These are phyloP conservation scores for Thraustochytrium sp. DNA, from an alignment of 352 stramenopile species.

Conservation along the genomic window DNA sequence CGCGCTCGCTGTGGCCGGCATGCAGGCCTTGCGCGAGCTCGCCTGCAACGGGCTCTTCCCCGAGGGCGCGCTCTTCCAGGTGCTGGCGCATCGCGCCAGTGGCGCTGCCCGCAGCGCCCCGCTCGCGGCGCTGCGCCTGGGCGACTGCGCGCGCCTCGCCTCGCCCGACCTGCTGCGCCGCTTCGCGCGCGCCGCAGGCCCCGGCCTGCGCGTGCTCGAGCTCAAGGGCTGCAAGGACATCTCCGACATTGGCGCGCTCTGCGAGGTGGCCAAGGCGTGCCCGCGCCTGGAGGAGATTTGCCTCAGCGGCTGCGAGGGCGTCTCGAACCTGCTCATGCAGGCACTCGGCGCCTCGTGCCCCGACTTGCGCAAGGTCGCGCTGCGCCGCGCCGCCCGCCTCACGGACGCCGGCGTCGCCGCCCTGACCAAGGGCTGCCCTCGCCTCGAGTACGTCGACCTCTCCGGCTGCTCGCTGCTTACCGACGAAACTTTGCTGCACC, in stretches of 20 bases:
- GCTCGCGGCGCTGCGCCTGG: not conserved
- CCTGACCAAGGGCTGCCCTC: not conserved
- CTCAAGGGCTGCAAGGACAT: constrained; percentile 20
- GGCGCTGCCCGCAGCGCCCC: not conserved
- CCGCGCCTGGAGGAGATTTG: not conserved
- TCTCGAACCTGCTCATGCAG: not conserved
- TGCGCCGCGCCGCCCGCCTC: not conserved
- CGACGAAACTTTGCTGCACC: not conserved
- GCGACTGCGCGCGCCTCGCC: not conserved
- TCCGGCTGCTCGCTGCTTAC: not conserved
- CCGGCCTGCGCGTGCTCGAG: not conserved
- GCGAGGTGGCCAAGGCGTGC: not conserved
- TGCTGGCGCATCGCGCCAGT: not conserved
- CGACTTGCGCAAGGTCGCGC: not conserved
- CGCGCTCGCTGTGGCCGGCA: not conserved
- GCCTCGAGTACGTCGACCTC: not conserved
- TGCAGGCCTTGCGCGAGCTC: not conserved
- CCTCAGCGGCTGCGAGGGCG: not conserved
- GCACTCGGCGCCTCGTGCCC: not conserved
- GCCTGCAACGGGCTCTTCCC: not conserved
- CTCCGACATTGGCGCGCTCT: constrained; percentile 2
- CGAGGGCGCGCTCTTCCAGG: not conserved
- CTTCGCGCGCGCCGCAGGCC: not conserved
- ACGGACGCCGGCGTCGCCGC: not conserved
- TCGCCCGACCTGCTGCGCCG: not conserved